phyloP scores from a whole-genome alignment of 2,329 filamentous ascomycete genomes.

The Amauroascus verrucosus region DNA sequence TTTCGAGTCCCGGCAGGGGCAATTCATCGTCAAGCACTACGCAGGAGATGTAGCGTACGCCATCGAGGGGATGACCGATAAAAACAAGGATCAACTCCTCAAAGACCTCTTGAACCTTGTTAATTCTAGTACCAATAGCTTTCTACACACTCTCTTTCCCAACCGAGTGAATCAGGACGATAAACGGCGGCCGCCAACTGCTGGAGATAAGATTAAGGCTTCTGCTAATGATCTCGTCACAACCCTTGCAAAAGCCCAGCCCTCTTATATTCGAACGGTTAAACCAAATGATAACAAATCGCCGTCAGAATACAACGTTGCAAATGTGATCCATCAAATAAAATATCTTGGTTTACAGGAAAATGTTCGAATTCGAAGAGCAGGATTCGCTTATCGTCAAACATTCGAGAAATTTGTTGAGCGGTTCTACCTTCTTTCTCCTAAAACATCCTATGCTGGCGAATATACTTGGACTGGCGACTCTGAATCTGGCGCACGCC shows the following conservation, averaged over 20 bases:
- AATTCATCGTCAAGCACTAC: constrained; percentile 98
- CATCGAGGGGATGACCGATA: constrained; percentile 94
- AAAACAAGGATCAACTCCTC: constrained; percentile 95
- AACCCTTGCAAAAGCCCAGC: constrained; percentile 92
- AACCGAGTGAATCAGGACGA: constrained; percentile 92
- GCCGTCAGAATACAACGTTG: constrained; percentile 77
- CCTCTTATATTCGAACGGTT: constrained; percentile 96
- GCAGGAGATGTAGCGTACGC: constrained; percentile 93
- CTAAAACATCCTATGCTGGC: constrained; percentile 88
- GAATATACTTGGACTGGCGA: constrained; percentile 95
- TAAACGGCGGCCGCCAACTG: constrained; percentile 82
- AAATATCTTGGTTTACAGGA: constrained; percentile 99
- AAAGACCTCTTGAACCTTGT: constrained; percentile 89
- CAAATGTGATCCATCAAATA: constrained; percentile 93
- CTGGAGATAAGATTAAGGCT: constrained; percentile 88
- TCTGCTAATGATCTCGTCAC: constrained; percentile 92
- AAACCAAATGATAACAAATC: constrained; percentile 99
- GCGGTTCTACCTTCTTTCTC: constrained; percentile 88
- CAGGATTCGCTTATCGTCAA: constrained; percentile 93
- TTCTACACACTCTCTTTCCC: constrained; percentile 82
- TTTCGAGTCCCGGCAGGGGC: constrained; percentile 82
- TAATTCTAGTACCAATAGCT: constrained; percentile 69
- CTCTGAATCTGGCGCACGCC: constrained; percentile 72
- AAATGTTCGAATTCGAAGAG: constrained; percentile 92
- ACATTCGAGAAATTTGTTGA: constrained; percentile 98